Percentiles rank a stretch among this genome's conserved stretches.
Conservation (phyloP, 139 green algal species). For the Dunaliella primolecta region DNA sequence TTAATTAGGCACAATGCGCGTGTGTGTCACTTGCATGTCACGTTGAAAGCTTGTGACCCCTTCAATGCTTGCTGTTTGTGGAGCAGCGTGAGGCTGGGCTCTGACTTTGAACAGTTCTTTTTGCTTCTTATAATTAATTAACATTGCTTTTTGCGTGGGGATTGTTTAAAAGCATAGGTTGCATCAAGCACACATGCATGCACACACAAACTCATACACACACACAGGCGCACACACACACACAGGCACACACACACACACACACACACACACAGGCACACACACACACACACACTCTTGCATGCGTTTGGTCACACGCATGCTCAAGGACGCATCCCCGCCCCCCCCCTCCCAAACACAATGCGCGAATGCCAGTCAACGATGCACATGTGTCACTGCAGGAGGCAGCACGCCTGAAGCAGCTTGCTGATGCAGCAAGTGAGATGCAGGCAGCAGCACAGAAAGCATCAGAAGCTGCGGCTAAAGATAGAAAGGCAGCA, state of each 20-base stretch:
- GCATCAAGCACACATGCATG: background rate
- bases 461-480: background rate
- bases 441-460: background rate
- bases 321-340: background rate
- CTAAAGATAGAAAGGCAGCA: conserved; percentile 4
- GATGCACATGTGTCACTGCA: too few relatives aligned
- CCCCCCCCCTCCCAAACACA: background rate
- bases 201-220: background rate
- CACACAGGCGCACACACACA: background rate
- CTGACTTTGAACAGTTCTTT: too few relatives aligned
- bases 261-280: background rate
- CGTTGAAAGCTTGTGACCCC: too few relatives aligned
- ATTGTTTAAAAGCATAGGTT: too few relatives aligned
- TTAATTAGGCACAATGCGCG: too few relatives aligned
- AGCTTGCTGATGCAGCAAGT: background rate
- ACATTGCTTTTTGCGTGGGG: too few relatives aligned
- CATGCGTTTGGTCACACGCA: background rate
- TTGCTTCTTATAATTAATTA: too few relatives aligned
- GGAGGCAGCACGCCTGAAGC: background rate
- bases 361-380: too few relatives aligned
- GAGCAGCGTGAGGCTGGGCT: too few relatives aligned
- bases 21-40: too few relatives aligned
- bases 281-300: background rate
- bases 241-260: background rate
- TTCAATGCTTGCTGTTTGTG: too few relatives aligned